Percentiles rank a stretch among this genome's conserved stretches.
Evolutionary conservation across 371 early-diverging fungal genomes (phyloP).

Genomic region (Enterocytospora artemiae): DNA sequence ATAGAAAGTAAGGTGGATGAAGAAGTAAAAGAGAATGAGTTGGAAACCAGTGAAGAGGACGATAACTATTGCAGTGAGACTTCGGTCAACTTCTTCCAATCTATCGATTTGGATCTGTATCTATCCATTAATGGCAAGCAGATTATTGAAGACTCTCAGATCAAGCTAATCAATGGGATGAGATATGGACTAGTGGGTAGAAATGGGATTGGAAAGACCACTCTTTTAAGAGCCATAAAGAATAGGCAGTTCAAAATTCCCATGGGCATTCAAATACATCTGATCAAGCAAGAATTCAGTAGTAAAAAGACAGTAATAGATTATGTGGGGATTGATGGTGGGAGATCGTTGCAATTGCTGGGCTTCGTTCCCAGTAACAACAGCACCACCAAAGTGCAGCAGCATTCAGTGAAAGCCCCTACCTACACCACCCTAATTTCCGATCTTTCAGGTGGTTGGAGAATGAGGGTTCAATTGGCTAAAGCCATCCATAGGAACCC

Average conservation of each 20-base stretch:
- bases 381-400: slow-evolving; percentile 64
- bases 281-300: slow-evolving; percentile 78
- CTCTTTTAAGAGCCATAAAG: slow-evolving; percentile 65
- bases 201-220: slow-evolving; percentile 52
- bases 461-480: slow-evolving; percentile 85
- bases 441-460: slow-evolving; percentile 96
- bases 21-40: not conserved
- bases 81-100: slow-evolving; percentile 17
- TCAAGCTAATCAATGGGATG: slow-evolving; percentile 15
- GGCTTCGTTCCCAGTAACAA: too few relatives aligned
- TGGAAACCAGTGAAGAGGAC: slow-evolving; percentile 10
- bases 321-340: slow-evolving; percentile 81
- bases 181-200: slow-evolving; percentile 47
- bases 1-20: not conserved
- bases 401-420: too few relatives aligned
- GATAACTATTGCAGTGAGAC: slow-evolving; percentile 8
- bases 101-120: slow-evolving; percentile 23
- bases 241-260: slow-evolving; percentile 72
- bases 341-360: slow-evolving; percentile 77
- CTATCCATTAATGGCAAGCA: slow-evolving; percentile 21
- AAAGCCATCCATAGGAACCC: slow-evolving; percentile 84
- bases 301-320: slow-evolving; percentile 58
- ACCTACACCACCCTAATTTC: slow-evolving; percentile 69
- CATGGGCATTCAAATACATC: slow-evolving; percentile 79
- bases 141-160: slow-evolving; percentile 18